Conservation (phyloP, 106 monocot species). For the Chionographis japonica region DNA sequence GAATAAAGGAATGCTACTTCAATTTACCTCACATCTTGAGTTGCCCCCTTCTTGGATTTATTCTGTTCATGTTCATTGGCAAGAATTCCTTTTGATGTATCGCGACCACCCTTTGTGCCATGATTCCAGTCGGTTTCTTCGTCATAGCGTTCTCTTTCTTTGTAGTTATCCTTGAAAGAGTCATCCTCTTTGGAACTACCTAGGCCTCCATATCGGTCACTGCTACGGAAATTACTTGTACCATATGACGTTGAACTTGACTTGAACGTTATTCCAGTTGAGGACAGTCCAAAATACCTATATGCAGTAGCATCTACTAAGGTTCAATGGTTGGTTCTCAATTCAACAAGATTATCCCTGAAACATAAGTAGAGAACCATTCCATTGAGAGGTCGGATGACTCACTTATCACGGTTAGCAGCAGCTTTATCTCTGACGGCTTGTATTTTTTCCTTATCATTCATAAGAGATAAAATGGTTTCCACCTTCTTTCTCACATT, state of each 20-base stretch:
- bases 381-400: neutral
- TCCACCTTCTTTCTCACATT: conserved; percentile 94
- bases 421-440: conserved; percentile 82
- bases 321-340: neutral
- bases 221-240: conserved; percentile 25
- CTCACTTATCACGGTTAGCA: conserved; percentile 89
- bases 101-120: conserved; percentile 12
- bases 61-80: conserved; percentile 18
- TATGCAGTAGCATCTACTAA: conserved; percentile 8
- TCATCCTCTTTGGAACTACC: conserved; percentile 44
- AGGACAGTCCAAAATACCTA: conserved; percentile 93
- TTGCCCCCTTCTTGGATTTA: conserved; percentile 31
- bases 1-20: neutral
- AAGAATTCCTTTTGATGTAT: conserved; percentile 19
- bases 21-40: conserved; percentile 19
- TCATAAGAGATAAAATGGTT: conserved; percentile 60
- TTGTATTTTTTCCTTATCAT: conserved; percentile 83
- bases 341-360: neutral
- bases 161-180: conserved; percentile 54
- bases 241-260: conserved; percentile 60
- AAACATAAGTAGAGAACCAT: neutral
- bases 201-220: conserved; percentile 44
- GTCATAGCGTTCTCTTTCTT: conserved; percentile 28
- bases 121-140: conserved; percentile 15
- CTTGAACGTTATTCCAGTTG: conserved; percentile 72